These are phyloP conservation scores for Magnusiomyces suaveolens DNA, from an alignment of 1,139 yeast genomes.

Conservation along the genomic window DNA sequence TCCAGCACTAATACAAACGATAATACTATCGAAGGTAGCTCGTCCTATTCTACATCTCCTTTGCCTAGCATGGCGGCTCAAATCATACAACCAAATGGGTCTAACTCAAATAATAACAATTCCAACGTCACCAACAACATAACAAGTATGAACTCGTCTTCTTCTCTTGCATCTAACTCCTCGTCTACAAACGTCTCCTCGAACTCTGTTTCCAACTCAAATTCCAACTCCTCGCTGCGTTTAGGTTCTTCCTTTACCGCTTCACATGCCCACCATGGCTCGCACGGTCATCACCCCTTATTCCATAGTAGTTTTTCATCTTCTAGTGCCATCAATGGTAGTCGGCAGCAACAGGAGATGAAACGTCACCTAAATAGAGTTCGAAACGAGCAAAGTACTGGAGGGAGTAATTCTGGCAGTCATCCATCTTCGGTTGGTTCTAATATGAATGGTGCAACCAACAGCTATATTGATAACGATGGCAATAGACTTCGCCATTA, in stretches of 20 bases:
- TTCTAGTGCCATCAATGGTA: constrained; percentile 13
- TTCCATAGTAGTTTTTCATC: neutral
- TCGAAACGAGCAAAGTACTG: constrained; percentile 7
- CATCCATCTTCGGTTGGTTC: no score
- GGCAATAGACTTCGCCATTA: constrained; percentile 8
- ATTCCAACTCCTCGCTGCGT: constrained; percentile 7
- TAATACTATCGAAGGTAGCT: neutral
- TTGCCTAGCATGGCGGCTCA: neutral
- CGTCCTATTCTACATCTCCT: neutral
- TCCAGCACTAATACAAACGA: neutral
- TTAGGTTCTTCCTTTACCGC: constrained; percentile 5
- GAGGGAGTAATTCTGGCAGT: neutral
- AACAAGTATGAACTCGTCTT: neutral
- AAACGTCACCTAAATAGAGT: constrained; percentile 15
- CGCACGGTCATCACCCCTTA: constrained; percentile 3
- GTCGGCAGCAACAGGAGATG: constrained; percentile 14
- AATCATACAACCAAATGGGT: neutral
- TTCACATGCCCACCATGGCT: constrained; percentile 3
- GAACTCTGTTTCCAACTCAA: neutral
- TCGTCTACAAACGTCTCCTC: neutral
- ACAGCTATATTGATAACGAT: neutral
- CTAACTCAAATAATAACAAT: neutral
- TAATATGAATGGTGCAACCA: neutral
- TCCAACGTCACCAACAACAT: neutral
- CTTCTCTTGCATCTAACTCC: neutral